Base-by-base conservation (phyloP, 768 basidiomycete genomes). In the Candolleomyces aberdarensis region DNA sequence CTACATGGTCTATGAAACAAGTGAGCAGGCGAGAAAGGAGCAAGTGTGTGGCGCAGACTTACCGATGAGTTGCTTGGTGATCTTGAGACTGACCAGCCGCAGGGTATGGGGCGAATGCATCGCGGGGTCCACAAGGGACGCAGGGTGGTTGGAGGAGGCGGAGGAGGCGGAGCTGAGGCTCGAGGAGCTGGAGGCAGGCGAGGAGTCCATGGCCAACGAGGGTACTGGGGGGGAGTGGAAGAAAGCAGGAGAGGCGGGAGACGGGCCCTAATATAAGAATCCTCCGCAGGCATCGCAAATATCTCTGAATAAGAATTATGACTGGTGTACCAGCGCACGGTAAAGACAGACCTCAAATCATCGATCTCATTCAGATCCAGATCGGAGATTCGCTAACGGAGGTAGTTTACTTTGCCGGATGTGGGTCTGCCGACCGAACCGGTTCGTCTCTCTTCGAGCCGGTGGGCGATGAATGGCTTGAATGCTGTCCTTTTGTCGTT, bases 41-140 rank as follows among this genome's bases (percentile, higher is more conserved):
- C 43, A 43, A 17, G 55, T 14, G 9, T 20, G 32, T 10, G 41
- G 31, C 26, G 57, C 36, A 29, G 48, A 82, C 87, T 49, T 65
- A 91, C 90, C 88, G 57, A 89, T 84, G 70, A 92, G 72, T 32
- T 80, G 78, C 56, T 78, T 75, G 55, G 84, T 78, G 61, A 91
- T 73, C 74, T 87, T 85, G 67, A 87, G 71, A 65, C 86, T 83
- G 65, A 91, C 75, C 64, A 92, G 84, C 70, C 89, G 80, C 57
- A 91, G 78, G 53, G 91, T 80, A 14, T 82, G 86, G 14, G 84
- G 84, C 1, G 85, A 83, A 71, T 91, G 90, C 0, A 75, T 69
- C 0, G 85, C 70, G 17, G 87, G 78, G 73, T 89, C 84, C 53
- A 90, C 84, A 70, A 91, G 85, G 62, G 75, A 76, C 26, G 77